Evolutionary conservation across 176 grass and related monocot species (phyloP), one percentile per base, ranked within the genome.

Genomic region (Oryza meyeriana): DNA sequence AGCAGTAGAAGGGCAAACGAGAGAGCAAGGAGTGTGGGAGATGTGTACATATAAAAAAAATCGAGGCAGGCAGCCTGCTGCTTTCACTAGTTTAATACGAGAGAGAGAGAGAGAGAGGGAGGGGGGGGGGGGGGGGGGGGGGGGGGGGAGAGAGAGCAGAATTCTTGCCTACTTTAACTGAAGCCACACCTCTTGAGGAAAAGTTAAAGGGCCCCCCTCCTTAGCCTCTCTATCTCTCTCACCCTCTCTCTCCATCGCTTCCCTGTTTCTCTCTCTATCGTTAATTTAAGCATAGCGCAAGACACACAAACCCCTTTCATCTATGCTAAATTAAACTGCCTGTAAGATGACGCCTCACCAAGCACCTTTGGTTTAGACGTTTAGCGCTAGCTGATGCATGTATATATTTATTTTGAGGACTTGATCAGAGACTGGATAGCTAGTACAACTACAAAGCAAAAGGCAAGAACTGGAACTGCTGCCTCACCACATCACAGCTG

Each of bases 161-260:
- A 94, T 94, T 94, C 91, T 77, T 80, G 83, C 72, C 78, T 90
- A 77, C 92, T 94, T 97, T 94, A 94, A 92, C 94, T 87, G 89
- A 88, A 94, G 88, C 81, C 79, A 83, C 79, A 86, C 79, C 61
- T 76, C 84, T 84, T 91, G 70, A 86, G 77, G 81, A 92, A 97
- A 97, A 97, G 92, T 85, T 90, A 92, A 88, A 94, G 87, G 82
- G 79, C 20, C 78, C 91, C 80, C 18, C 41, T 32, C 16, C 40
- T 31, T 52, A 38, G 66, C 64, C 76, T n/a, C 85, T 30, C 81
- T 10, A 47, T 29, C 80, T 39, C 24, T 61, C 69, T 57, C 64
- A 72, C 32, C 59, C 40, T 77, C 83, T 63, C 69, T 14, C 78
- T 75, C 20, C 55, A 82, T 18, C 36, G 38, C 66, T 63, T 8